phyloP scores from a whole-genome alignment of 2,329 filamentous ascomycete species.

The Xylaria sp. region DNA sequence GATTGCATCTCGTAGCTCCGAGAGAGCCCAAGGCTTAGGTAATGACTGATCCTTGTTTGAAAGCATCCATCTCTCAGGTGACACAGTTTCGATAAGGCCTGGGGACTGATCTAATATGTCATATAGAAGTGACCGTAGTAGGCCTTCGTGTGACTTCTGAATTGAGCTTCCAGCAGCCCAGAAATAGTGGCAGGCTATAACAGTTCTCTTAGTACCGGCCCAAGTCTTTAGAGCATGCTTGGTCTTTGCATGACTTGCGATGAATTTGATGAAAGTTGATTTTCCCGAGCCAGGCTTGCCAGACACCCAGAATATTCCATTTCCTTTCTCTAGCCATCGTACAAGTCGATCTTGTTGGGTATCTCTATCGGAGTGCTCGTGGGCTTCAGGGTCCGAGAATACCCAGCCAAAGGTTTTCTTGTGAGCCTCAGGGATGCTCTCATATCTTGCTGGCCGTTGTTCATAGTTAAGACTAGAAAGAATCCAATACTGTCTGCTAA shows the following conservation, averaged over 20 bases:
- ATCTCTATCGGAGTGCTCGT: too few relatives aligned
- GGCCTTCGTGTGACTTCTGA: conserved; percentile 19
- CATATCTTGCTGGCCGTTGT: too few relatives aligned
- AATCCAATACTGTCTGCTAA: too few relatives aligned
- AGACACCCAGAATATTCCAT: conserved; percentile 11
- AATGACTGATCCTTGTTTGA: neutral
- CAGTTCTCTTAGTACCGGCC: neutral
- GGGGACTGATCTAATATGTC: neutral
- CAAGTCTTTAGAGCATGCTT: neutral
- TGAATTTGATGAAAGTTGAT: conserved; percentile 10
- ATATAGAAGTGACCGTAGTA: neutral
- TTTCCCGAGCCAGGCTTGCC: conserved; percentile 10
- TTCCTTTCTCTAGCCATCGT: neutral
- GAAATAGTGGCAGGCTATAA: conserved; percentile 17
- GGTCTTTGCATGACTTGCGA: neutral
- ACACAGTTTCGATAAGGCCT: neutral
- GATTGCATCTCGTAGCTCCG: neutral
- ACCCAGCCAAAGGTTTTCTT: too few relatives aligned
- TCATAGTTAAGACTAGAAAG: too few relatives aligned
- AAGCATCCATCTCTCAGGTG: neutral
- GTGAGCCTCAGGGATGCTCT: too few relatives aligned
- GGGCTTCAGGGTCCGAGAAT: too few relatives aligned
- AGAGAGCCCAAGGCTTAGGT: neutral
- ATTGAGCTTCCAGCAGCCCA: conserved; percentile 16
- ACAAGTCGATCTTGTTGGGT: too few relatives aligned